Evolutionary conservation across 2,329 filamentous ascomycete genomes (phyloP).

Genomic region (Tolypocladium paradoxum): DNA sequence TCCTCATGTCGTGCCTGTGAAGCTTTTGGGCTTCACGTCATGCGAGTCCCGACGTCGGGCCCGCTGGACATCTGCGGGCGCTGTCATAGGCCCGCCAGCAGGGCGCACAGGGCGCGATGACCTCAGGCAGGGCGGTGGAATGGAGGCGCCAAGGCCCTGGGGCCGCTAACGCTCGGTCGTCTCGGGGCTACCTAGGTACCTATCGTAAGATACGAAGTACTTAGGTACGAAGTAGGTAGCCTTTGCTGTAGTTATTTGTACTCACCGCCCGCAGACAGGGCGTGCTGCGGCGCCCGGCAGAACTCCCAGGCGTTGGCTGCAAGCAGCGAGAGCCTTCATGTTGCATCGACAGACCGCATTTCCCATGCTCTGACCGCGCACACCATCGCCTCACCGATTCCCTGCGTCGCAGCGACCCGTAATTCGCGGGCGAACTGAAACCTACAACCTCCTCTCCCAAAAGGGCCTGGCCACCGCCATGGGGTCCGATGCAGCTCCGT

Average conservation of each 20-base stretch:
- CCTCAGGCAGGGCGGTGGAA: background rate
- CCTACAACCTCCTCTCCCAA: background rate
- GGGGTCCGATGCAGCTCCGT: constrained; percentile 6
- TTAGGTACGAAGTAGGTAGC: too few species aligned
- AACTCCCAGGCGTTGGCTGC: background rate
- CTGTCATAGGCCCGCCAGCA: background rate
- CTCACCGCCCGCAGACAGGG: background rate
- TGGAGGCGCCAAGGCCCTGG: background rate
- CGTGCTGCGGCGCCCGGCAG: background rate
- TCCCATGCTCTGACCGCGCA: background rate
- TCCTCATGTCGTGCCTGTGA: background rate
- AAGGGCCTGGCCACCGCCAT: background rate
- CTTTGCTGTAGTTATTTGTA: too few species aligned
- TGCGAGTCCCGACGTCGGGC: constrained; percentile 2
- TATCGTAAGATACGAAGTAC: too few species aligned
- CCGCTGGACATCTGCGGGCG: background rate
- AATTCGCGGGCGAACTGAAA: background rate
- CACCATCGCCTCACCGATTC: background rate
- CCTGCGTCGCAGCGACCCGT: background rate
- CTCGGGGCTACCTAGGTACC: background rate
- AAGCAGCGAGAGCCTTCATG: background rate
- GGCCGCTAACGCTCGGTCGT: background rate
- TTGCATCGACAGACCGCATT: background rate
- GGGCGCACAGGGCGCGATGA: background rate
- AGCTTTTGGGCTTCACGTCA: constrained; percentile 5